Evolutionary conservation across 805 yeast species (phyloP), one percentile per base, ranked within the genome.

Genomic region (Suhomyces xylopsoci): DNA sequence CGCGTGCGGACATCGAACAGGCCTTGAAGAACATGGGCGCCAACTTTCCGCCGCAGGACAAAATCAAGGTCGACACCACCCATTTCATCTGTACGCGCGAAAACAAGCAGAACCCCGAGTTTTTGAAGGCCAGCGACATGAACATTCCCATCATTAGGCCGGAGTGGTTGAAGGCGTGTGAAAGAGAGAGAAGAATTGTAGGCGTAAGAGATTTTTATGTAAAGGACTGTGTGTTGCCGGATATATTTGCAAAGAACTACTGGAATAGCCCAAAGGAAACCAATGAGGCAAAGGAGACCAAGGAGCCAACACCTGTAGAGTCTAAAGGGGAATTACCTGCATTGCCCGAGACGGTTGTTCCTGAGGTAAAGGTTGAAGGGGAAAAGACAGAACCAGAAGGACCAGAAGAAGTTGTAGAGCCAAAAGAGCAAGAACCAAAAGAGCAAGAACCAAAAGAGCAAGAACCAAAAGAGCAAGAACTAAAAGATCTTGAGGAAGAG

Each of bases 131-230:
- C 1, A 78, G 80, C 55, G 91, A 87, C 50, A 81, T 83, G 74
- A 94, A 91, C 65, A 90, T 94, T 51, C 99, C 99, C 2, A 82
- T 94, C 40, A 92, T 94, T 25, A 81, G 96, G 67, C 98, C 99
- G 0, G 97, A 94, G 67, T 94, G 98, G 98, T 75, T 94, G 52
- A 87, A 88, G 68, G 97, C 97, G 0, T 94, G 98, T 73, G 96
- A 89, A 61, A 68, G 79, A 43, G 97, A 92, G 64, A 82, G 94
- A 60, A 75, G 97, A 63, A 85, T 94, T 51, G 96, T 92, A 43
- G 97, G 98, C 25, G 99, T 94, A 14, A 80, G 96, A 62, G 90
- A 90, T 59, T 90, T 87, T 60, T 89, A 89, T 64, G 74, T 87
- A 32, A 87, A 84, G 66, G 80, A 75, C 51, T 74, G 79, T 57